Conservation (phyloP, 345 rosid species). For the Excoecaria cochinchinensis region DNA sequence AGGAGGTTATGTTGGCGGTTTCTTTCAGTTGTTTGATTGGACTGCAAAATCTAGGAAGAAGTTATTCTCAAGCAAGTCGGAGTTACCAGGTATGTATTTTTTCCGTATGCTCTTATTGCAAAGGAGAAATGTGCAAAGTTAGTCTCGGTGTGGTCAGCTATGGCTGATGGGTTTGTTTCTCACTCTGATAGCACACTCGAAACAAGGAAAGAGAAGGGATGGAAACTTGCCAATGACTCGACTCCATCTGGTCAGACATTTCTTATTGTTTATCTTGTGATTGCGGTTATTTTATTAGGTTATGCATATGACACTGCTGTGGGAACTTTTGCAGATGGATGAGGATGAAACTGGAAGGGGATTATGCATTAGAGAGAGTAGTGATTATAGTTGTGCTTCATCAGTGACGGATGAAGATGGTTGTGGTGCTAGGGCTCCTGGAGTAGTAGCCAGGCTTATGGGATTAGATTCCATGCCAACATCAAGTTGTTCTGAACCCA, state of each 20-base stretch:
- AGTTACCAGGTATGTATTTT: constrained; percentile 50
- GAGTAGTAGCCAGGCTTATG: constrained; percentile 97
- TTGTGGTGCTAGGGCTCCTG: constrained; percentile 71
- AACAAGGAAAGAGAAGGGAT: constrained; percentile 63
- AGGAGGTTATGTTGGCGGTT: constrained; percentile 72
- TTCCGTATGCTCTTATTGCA: background rate
- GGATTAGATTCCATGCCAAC: constrained; percentile 86
- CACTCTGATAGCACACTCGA: constrained; percentile 40
- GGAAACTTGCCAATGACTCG: constrained; percentile 64
- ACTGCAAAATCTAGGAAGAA: constrained; percentile 91
- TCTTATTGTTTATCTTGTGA: constrained; percentile 6
- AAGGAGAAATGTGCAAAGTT: background rate
- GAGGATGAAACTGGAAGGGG: constrained; percentile 61
- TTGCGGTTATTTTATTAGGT: background rate
- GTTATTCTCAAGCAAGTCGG: constrained; percentile 76
- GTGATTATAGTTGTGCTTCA: constrained; percentile 86
- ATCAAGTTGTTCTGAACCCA: constrained; percentile 48
- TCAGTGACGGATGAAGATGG: constrained; percentile 91
- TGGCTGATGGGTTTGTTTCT: constrained; percentile 6
- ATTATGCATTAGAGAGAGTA: constrained; percentile 48
- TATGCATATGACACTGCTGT: constrained; percentile 9
- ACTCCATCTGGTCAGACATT: constrained; percentile 37
- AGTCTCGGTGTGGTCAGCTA: constrained; percentile 11
- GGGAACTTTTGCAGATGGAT: constrained; percentile 47
- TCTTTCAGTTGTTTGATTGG: constrained; percentile 94